Conservation (phyloP, 208 protist species). For the Phytomonas sp. region DNA sequence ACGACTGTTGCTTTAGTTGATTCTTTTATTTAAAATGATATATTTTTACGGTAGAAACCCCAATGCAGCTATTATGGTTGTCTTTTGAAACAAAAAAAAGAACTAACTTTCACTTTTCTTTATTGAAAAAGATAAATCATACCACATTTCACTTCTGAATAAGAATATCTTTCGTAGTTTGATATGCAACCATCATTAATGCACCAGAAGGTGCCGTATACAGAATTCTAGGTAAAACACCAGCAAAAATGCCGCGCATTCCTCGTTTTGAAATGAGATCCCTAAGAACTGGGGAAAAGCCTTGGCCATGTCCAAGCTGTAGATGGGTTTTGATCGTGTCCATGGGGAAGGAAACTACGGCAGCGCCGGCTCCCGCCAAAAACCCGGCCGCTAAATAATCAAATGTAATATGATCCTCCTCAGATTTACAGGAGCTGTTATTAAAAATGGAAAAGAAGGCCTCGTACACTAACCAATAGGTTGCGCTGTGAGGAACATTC, state of each 20-base stretch:
- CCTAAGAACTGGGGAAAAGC: constrained; percentile 15
- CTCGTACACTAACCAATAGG: constrained; percentile 92
- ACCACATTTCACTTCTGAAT: background rate
- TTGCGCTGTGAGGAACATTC: constrained; percentile 89
- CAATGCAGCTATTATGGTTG: background rate
- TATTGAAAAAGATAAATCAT: constrained; percentile 7
- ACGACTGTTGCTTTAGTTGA: background rate
- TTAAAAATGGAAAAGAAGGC: constrained; percentile 30
- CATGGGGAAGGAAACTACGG: constrained; percentile 88
- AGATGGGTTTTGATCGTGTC: constrained; percentile 89
- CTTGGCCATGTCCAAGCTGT: constrained; percentile 55
- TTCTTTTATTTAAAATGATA: background rate
- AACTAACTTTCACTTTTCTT: constrained; percentile 7
- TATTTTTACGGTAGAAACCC: background rate
- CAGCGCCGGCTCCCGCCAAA: constrained; percentile 69
- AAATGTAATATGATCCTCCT: constrained; percentile 32
- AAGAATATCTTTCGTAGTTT: constrained; percentile 55
- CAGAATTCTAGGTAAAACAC: constrained; percentile 76
- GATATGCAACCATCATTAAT: constrained; percentile 91
- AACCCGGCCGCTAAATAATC: constrained; percentile 75
- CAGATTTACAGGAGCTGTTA: constrained; percentile 1
- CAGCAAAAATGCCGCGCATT: constrained; percentile 54
- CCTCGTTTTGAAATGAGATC: constrained; percentile 35
- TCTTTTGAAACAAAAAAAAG: constrained; percentile 10
- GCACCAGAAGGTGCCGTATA: constrained; percentile 85